A percentile compares a stretch with the other conserved stretches of the same genome.
Conservation (phyloP, 1,139 yeast species). For the Zhuliangozyma parablackwelliae region DNA sequence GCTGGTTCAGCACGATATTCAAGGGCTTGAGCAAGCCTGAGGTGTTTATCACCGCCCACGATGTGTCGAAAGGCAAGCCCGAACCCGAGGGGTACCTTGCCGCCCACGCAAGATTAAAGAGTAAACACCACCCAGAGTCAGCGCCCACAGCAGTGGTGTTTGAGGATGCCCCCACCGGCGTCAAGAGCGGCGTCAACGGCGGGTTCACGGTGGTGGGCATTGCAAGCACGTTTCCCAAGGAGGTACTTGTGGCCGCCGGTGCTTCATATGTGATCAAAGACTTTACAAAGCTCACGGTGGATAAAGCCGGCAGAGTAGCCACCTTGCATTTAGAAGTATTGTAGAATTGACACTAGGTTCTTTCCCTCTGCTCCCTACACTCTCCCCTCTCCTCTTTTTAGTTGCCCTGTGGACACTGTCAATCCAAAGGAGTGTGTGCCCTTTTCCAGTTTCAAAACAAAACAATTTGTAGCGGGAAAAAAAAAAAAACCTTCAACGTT, state of each 20-base stretch:
- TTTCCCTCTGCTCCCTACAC: too few species aligned
- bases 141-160: constrained; percentile 13
- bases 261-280: constrained; percentile 17
- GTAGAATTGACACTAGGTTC: not conserved
- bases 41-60: constrained; percentile 19
- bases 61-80: constrained; percentile 12
- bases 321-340: not conserved
- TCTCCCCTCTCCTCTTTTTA: too few species aligned
- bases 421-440: too few species aligned
- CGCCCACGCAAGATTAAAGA: constrained; percentile 10
- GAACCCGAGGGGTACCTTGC: constrained; percentile 17
- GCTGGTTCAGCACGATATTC: constrained; percentile 15
- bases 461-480: too few species aligned
- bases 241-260: constrained; percentile 15
- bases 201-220: constrained; percentile 18
- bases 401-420: too few species aligned
- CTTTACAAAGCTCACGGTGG: constrained; percentile 11
- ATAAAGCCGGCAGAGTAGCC: constrained; percentile 1
- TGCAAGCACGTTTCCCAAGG: constrained; percentile 16
- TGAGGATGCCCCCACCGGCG: constrained; percentile 21
- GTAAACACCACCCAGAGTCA: constrained; percentile 1
- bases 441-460: too few species aligned
- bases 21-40: constrained; percentile 8
- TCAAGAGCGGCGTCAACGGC: constrained; percentile 16
- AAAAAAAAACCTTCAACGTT: too few species aligned